Conservation (phyloP, 192 early-diverging fungal genomes). For the Funneliformis geosporum region DNA sequence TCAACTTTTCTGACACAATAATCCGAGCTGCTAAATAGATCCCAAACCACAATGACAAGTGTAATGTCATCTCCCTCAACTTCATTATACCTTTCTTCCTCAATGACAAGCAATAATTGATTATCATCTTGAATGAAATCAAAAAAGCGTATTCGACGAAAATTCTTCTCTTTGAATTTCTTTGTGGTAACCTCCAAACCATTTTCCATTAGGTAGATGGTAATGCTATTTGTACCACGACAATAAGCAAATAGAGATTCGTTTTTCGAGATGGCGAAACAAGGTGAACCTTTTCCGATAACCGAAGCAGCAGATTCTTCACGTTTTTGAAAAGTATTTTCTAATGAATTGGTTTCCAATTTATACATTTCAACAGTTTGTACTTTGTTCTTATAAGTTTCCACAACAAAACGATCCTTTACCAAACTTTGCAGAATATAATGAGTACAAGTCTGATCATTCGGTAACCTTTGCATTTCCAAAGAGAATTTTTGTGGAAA, state of each 20-base stretch:
- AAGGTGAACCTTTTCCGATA: not conserved
- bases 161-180: not conserved
- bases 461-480: no score
- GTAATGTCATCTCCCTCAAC: not conserved
- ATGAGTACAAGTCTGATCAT: no score
- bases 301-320: not conserved
- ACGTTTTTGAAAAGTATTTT: not conserved
- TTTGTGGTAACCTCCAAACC: not conserved
- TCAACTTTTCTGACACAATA: not conserved
- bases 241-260: not conserved
- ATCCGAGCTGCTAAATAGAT: not conserved
- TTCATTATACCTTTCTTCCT: not conserved
- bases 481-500: no score
- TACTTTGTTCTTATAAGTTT: not conserved
- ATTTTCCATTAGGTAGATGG: slow-evolving; percentile 4
- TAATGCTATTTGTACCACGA: not conserved
- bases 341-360: not conserved
- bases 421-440: not conserved
- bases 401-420: not conserved
- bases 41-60: not conserved
- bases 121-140: not conserved
- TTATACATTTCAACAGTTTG: not conserved
- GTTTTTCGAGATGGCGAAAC: not conserved
- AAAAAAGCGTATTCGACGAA: not conserved
- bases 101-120: not conserved